Percentiles rank a stretch among this genome's conserved stretches.
Conservation (phyloP, 495 filamentous ascomycete species). For the Rostrohypoxylon terebratum region DNA sequence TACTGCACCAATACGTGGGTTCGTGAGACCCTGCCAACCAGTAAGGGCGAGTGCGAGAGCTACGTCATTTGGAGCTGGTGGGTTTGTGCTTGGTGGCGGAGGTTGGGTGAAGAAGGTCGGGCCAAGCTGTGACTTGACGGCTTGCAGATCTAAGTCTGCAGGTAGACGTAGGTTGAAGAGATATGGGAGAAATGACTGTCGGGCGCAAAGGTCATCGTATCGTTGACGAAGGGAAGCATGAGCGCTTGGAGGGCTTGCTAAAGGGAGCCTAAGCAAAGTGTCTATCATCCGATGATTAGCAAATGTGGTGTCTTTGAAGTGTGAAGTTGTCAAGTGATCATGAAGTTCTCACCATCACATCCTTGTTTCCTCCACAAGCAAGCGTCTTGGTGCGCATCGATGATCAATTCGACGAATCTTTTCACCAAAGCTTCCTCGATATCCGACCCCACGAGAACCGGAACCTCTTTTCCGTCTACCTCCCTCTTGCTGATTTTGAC, state of each 20-base stretch:
- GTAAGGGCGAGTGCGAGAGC: slow-evolving; percentile 83
- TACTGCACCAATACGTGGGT: slow-evolving; percentile 66
- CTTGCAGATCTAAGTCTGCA: slow-evolving; percentile 59
- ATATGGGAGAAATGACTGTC: slow-evolving; percentile 63
- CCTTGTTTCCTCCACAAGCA: slow-evolving; percentile 89
- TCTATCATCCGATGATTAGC: slow-evolving; percentile 53
- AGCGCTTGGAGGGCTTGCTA: slow-evolving; percentile 68
- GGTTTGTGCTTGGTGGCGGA: slow-evolving; percentile 49
- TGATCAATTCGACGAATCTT: slow-evolving; percentile 76
- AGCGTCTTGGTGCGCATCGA: slow-evolving; percentile 80
- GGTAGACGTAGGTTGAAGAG: slow-evolving; percentile 64
- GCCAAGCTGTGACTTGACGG: slow-evolving; percentile 62
- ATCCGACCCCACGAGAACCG: slow-evolving; percentile 59
- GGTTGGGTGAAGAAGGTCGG: slow-evolving; percentile 57
- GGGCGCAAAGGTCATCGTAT: slow-evolving; percentile 66
- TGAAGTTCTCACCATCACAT: slow-evolving; percentile 74
- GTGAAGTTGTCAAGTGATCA: neutral
- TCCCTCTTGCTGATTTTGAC: slow-evolving; percentile 80
- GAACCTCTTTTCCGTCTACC: slow-evolving; percentile 71
- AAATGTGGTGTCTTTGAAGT: slow-evolving; percentile 63
- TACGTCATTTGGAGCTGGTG: slow-evolving; percentile 64
- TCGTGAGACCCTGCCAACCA: slow-evolving; percentile 82
- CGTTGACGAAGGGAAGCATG: slow-evolving; percentile 68
- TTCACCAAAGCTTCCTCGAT: slow-evolving; percentile 79
- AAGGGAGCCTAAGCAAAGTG: slow-evolving; percentile 60